Base-by-base conservation (phyloP, 2,329 filamentous ascomycete species). In the Penicillium sp. region DNA sequence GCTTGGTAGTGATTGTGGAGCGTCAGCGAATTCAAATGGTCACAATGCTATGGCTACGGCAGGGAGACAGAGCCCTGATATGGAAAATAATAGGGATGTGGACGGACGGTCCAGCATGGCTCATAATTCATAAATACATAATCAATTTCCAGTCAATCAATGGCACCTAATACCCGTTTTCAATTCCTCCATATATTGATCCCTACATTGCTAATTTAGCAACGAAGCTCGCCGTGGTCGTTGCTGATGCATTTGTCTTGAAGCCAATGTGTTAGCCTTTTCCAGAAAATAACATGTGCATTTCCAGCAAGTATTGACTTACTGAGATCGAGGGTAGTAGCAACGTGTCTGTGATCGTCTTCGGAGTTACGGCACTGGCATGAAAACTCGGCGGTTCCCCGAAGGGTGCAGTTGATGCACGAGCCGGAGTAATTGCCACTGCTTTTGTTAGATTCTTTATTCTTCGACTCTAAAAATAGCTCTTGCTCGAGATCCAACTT, bases 201-300 rank as follows among this genome's bases (percentile, higher is more conserved):
- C 8, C 20, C 13, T 40, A 38, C 35, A 18, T 38, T 20, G 16
- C 26, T n/a, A 14, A 53, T 39, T 31, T 60, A 64, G 55, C 60
- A 64, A 14, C 51, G 43, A n/a, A 64, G 60, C 24, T 61, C 53
- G 24, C 60, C 60, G 37, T 63, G 60, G 51, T 61, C 57, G 51
- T 62, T 63, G 48, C 55, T 58, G 44, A 64, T 57, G 39, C 60
- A 64, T 24, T 64, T 59, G 51, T 64, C 58, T 64, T 10, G 4
- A 20, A 11, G 9, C 8, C 29, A 29, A 32, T 10, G 31, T 13
- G 31, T 32, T 32, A 32, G 31, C 10, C 4, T 13, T 32, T 32
- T 32, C 31, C 31, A 13, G 11, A 13, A 32, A 32, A 2, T 13
- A 32, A 32, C 31, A 11, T 32, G 31, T 11, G 31, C 31, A 32